These are phyloP conservation scores for Pyrenophora tritici-repentis DNA, from an alignment of 2,329 filamentous ascomycete species.

Conservation along the genomic window DNA sequence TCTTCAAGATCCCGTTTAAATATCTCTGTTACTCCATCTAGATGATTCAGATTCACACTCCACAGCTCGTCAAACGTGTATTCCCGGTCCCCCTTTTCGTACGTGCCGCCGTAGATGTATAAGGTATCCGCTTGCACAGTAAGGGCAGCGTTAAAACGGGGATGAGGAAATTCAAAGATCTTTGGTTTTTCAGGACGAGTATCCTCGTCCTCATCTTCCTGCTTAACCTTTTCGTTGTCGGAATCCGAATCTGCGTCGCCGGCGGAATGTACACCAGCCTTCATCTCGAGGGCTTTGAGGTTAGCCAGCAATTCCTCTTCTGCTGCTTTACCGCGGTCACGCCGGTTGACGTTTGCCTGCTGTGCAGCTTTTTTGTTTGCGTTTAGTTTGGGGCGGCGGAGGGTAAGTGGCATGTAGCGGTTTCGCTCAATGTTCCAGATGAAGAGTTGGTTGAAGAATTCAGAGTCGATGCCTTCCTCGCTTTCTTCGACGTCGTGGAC, in stretches of 20 bases:
- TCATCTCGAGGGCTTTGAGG: constrained; percentile 81
- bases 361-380: constrained; percentile 62
- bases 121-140: constrained; percentile 90
- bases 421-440: constrained; percentile 97
- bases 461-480: constrained; percentile 93
- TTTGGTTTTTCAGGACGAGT: constrained; percentile 59
- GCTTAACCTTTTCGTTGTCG: constrained; percentile 32
- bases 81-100: constrained; percentile 91
- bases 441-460: constrained; percentile 92
- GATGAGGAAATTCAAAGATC: constrained; percentile 83
- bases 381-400: constrained; percentile 74
- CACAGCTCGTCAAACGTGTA: constrained; percentile 96
- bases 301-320: constrained; percentile 90
- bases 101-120: constrained; percentile 94
- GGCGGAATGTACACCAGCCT: constrained; percentile 60
- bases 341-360: constrained; percentile 44
- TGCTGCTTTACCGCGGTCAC: constrained; percentile 82
- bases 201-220: constrained; percentile 56
- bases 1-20: constrained; percentile 85
- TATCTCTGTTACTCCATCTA: constrained; percentile 91
- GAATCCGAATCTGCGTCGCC: constrained; percentile 47
- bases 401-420: constrained; percentile 81
- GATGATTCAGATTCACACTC: constrained; percentile 88
- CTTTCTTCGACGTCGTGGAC: constrained; percentile 91
- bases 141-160: constrained; percentile 87